Evolutionary conservation across 768 basidiomycete species (phyloP), one percentile per base, ranked within the genome.

Genomic region (Boletus pseudopeckii): DNA sequence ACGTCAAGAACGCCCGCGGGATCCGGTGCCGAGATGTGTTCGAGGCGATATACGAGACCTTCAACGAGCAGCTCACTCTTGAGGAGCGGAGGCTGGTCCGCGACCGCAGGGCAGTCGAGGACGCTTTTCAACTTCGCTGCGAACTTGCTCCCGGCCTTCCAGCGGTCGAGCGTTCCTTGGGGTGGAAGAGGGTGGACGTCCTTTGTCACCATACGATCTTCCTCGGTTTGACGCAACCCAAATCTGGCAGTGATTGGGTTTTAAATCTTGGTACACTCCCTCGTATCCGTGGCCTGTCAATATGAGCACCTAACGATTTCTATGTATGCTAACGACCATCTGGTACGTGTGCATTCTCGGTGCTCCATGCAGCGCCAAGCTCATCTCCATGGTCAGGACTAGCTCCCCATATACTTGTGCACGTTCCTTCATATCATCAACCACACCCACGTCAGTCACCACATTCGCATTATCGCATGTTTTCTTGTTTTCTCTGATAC

Each of bases 1-100:
- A 75, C 49, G 74, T 82, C 52, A 72, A 74, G 45, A 73, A 76
- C 36, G 46, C 69, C 20, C 65, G 65, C 39, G 78, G 78, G 13
- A 71, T 86, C 51, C 69, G 77, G 14, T 79, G 82, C 59, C 73
- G 79, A 22, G 84, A 87, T 48, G 75, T 88, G 33, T 83, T 85
- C 62, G 66, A 77, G 50, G 79, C 76, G 10, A 83, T 88, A 26
- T 77, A 81, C 61, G 74, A 78, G 40, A 68, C 74, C 6, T 81
- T 78, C 55, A 66, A 75, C 44, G 65, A 71, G 36, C 73, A 71
- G 8, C 68, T 86, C 63, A 77, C 77, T 1, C 59, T 61, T 22
- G 71, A 75, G 33, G 83, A 86, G 32, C 72, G 70, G 51, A 59
- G 73, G 53, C 69, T 70, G 22, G 60, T 69, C 52, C 53, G 52